These are phyloP conservation scores for Leishmania aethiopica DNA, from an alignment of 208 protist species.

Conservation along the genomic window DNA sequence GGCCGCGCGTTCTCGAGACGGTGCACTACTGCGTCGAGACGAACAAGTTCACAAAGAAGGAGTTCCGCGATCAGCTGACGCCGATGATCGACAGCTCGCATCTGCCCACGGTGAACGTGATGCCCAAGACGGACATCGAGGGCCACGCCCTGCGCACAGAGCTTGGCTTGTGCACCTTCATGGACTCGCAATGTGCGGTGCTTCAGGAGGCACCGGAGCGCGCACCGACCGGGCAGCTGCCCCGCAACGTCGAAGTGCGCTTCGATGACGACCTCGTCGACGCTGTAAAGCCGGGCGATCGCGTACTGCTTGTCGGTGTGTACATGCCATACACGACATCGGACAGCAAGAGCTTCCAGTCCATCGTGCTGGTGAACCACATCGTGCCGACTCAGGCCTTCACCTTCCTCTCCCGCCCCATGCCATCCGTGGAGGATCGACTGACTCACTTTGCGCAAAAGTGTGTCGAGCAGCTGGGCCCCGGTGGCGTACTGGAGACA, in stretches of 20 bases:
- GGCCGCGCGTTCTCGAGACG: slow-evolving; percentile 83
- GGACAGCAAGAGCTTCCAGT: slow-evolving; percentile 90
- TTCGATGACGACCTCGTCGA: slow-evolving; percentile 98
- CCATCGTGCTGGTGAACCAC: slow-evolving; percentile 95
- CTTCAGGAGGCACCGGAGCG: slow-evolving; percentile 98
- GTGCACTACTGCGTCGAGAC: slow-evolving; percentile 97
- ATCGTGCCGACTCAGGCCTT: slow-evolving; percentile 74
- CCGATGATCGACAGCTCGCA: slow-evolving; percentile 84
- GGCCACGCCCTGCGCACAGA: slow-evolving; percentile 98
- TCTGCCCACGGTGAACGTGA: slow-evolving; percentile 92
- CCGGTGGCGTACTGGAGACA: slow-evolving; percentile 73
- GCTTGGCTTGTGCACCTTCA: slow-evolving; percentile 97
- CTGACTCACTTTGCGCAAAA: slow-evolving; percentile 73
- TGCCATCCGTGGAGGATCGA: slow-evolving; percentile 66
- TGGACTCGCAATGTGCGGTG: slow-evolving; percentile 95
- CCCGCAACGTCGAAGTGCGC: slow-evolving; percentile 97
- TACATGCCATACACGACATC: slow-evolving; percentile 93
- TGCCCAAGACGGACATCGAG: slow-evolving; percentile 94
- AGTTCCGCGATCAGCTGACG: slow-evolving; percentile 96
- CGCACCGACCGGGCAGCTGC: slow-evolving; percentile 98
- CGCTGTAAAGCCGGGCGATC: slow-evolving; percentile 96
- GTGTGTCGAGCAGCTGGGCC: slow-evolving; percentile 62
- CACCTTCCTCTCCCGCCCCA: slow-evolving; percentile 47
- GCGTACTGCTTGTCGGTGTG: slow-evolving; percentile 94
- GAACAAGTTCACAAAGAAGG: slow-evolving; percentile 83